Evolutionary conservation across 1,284 basidiomycete genomes (phyloP).

Genomic region (Xanthoconium separans): DNA sequence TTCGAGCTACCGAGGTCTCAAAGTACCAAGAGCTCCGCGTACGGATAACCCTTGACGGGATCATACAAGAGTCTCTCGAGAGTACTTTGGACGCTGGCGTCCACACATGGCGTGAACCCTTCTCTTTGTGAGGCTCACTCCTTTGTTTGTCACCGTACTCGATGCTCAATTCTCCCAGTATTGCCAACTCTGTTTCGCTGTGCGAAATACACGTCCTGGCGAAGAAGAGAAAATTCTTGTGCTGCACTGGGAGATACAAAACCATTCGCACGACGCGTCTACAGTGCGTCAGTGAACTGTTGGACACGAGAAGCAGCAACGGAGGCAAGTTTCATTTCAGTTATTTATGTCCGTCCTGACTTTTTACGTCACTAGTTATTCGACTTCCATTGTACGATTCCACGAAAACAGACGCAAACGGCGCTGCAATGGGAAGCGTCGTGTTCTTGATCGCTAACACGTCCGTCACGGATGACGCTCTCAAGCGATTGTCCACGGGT

Average conservation of each 20-base stretch:
- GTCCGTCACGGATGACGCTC: slow-evolving; percentile 14
- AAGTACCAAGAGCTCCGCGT: slow-evolving; percentile 28
- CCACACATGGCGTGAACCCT: slow-evolving; percentile 30
- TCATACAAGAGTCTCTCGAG: slow-evolving; percentile 31
- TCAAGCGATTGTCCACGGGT: slow-evolving; percentile 17
- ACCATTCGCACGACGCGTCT: slow-evolving; percentile 30
- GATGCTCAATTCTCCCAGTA: slow-evolving; percentile 17
- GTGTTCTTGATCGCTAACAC: slow-evolving; percentile 25
- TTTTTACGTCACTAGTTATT: slow-evolving; percentile 31
- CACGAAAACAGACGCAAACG: slow-evolving; percentile 29
- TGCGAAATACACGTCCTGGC: slow-evolving; percentile 31
- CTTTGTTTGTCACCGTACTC: background rate
- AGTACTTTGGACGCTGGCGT: slow-evolving; percentile 26
- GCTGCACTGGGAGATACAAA: slow-evolving; percentile 29
- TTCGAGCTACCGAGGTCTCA: slow-evolving; percentile 21
- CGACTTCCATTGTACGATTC: slow-evolving; percentile 35
- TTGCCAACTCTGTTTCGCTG: slow-evolving; percentile 19
- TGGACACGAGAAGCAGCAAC: slow-evolving; percentile 27
- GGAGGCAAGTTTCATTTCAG: slow-evolving; percentile 34
- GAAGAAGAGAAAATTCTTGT: slow-evolving; percentile 30
- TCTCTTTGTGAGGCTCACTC: slow-evolving; percentile 28
- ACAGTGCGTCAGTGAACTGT: slow-evolving; percentile 22
- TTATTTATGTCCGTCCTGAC: slow-evolving; percentile 26
- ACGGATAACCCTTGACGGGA: slow-evolving; percentile 28
- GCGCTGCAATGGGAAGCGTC: slow-evolving; percentile 26